Conservation (phyloP, 257 asterid genomes). For the Ilex aquifolium region DNA sequence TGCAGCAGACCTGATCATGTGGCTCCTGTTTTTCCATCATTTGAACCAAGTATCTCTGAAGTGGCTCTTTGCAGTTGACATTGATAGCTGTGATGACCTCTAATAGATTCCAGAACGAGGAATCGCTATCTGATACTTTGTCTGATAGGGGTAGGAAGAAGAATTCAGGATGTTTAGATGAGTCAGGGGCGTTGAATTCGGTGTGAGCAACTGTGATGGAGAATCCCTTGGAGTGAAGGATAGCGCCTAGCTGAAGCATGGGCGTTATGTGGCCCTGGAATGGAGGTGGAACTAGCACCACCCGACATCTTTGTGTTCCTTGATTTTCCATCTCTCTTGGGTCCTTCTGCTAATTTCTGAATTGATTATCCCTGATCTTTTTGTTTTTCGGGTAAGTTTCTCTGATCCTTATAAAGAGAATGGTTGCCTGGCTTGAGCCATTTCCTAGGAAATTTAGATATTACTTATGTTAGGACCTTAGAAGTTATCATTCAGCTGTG, state of each 20-base stretch:
- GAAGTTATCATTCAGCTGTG: no score
- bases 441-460: no score
- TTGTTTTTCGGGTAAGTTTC: no score
- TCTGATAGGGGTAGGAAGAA: conserved; percentile 14
- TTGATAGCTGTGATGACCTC: conserved; percentile 3
- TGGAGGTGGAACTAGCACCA: conserved; percentile 38
- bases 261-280: conserved; percentile 55
- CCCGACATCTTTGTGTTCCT: neutral
- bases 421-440: no score
- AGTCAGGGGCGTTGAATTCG: conserved; percentile 33
- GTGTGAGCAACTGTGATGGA: conserved; percentile 46
- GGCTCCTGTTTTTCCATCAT: conserved; percentile 12
- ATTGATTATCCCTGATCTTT: no score
- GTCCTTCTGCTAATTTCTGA: no score
- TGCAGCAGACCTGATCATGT: conserved; percentile 12
- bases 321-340: neutral
- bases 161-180: conserved; percentile 36
- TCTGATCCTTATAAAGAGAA: no score
- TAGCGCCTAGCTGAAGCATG: conserved; percentile 40
- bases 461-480: neutral
- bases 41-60: conserved; percentile 6
- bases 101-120: neutral
- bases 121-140: neutral
- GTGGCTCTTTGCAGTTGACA: conserved; percentile 6
- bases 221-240: conserved; percentile 46